Evolutionary conservation across 176 grass and related monocot genomes (phyloP).

Genomic region (Dendrocalamus sinicus): DNA sequence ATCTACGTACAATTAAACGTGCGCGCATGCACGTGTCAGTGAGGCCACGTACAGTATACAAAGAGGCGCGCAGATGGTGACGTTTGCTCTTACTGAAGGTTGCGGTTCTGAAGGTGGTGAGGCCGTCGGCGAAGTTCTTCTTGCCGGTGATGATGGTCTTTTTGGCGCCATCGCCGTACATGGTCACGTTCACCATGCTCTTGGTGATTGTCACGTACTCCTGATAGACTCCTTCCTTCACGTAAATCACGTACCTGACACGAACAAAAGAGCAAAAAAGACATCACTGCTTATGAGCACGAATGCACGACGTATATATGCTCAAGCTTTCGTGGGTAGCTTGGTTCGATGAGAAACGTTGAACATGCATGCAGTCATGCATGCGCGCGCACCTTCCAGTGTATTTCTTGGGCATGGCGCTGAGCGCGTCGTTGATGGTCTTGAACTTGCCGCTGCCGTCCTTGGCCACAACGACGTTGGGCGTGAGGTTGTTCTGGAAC

Average conservation of each 20-base stretch:
- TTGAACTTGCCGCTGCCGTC: constrained; percentile 85
- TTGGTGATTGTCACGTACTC: constrained; percentile 61
- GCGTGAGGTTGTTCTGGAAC: constrained; percentile 44
- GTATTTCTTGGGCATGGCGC: constrained; percentile 55
- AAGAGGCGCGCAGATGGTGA: background rate
- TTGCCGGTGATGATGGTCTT: constrained; percentile 58
- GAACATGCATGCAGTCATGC: background rate
- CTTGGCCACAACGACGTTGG: constrained; percentile 67
- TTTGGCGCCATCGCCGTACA: constrained; percentile 63
- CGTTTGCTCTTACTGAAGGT: constrained; percentile 58
- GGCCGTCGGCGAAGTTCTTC: constrained; percentile 58
- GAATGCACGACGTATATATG: background rate
- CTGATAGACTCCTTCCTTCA: constrained; percentile 68
- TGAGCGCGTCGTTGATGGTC: constrained; percentile 80
- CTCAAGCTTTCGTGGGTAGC: background rate
- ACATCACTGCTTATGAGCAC: background rate
- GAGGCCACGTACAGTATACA: no score
- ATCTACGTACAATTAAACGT: constrained; percentile 21
- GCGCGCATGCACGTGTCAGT: background rate
- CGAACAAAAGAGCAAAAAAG: no score
- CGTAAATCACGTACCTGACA: constrained; percentile 65
- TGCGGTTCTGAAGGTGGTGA: constrained; percentile 64
- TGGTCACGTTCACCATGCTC: constrained; percentile 55
- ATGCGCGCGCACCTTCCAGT: constrained; percentile 48
- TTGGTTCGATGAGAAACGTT: background rate